These are phyloP conservation scores for Coemansia sp. DNA, from an alignment of 192 early-diverging fungal species.

Conservation along the genomic window DNA sequence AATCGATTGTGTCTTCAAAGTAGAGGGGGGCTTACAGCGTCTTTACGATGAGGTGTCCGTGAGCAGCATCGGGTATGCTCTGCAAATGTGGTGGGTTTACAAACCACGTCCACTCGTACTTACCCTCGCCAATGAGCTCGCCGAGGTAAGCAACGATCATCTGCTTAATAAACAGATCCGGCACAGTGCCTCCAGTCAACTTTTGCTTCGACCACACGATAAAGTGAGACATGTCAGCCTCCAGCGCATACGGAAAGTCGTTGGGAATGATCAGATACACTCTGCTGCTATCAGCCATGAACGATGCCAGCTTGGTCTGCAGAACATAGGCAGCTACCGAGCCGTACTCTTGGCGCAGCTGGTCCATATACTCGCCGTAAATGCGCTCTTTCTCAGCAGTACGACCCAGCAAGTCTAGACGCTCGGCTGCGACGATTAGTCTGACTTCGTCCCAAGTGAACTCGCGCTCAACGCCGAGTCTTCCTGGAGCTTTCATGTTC, in stretches of 20 bases:
- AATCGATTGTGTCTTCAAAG: neutral
- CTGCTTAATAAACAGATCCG: conserved; percentile 20
- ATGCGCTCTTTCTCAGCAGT: conserved; percentile 23
- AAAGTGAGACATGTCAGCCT: conserved; percentile 25
- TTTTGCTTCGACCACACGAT: conserved; percentile 54
- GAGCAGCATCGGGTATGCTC: conserved; percentile 50
- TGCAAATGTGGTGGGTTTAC: conserved; percentile 55
- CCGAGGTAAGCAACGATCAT: conserved; percentile 26
- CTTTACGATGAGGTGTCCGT: conserved; percentile 46
- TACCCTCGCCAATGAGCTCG: conserved; percentile 22
- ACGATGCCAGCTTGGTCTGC: conserved; percentile 41
- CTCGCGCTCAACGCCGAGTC: conserved; percentile 21
- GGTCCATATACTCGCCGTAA: conserved; percentile 35
- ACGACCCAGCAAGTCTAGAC: conserved; percentile 46
- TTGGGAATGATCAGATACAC: conserved; percentile 47
- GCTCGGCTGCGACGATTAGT: conserved; percentile 34
- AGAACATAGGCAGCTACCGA: conserved; percentile 33
- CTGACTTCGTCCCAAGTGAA: conserved; percentile 47
- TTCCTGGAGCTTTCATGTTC: conserved; percentile 18
- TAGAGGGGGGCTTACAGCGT: conserved; percentile 5
- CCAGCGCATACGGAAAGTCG: conserved; percentile 57
- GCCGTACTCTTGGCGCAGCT: conserved; percentile 34
- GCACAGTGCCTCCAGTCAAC: conserved; percentile 25
- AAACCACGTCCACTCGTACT: conserved; percentile 55
- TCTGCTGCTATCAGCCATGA: conserved; percentile 23